Evolutionary conservation across 345 rosid species (phyloP).

Genomic region (Corchorus olitorius): DNA sequence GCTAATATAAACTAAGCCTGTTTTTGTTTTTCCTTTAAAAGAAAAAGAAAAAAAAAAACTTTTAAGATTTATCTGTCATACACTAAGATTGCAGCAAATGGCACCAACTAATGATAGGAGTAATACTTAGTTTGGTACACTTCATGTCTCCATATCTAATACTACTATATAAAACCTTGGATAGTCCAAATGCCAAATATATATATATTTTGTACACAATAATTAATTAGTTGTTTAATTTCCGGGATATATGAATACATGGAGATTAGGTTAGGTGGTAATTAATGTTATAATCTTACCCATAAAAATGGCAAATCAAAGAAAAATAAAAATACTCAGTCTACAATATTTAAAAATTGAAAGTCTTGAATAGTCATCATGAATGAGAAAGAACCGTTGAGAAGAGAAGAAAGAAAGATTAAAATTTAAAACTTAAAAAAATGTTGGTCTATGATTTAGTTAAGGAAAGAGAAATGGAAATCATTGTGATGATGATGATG

Average conservation of each 20-base stretch:
- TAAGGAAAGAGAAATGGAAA: slow-evolving; percentile 29
- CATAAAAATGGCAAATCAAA: too few relatives aligned
- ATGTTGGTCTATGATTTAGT: slow-evolving; percentile 26
- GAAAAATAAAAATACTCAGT: too few relatives aligned
- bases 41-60: too few relatives aligned
- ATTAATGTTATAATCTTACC: background rate
- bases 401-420: background rate
- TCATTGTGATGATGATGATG: slow-evolving; percentile 16
- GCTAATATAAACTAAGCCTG: background rate
- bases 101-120: slow-evolving; percentile 16
- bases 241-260: background rate
- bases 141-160: background rate
- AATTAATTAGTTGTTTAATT: too few relatives aligned
- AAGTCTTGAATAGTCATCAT: background rate
- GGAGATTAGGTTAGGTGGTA: slow-evolving; percentile 20
- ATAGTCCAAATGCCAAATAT: slow-evolving; percentile 4
- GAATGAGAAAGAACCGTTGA: slow-evolving; percentile 5
- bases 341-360: background rate
- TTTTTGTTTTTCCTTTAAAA: background rate
- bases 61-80: slow-evolving; percentile 9
- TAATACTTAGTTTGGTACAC: background rate
- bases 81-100: slow-evolving; percentile 16
- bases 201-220: too few relatives aligned
- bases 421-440: background rate
- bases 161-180: background rate